A percentile compares a stretch with the other conserved stretches of the same genome.
Conservation (phyloP, 1,284 basidiomycete genomes). For the Puccinia hordei region DNA sequence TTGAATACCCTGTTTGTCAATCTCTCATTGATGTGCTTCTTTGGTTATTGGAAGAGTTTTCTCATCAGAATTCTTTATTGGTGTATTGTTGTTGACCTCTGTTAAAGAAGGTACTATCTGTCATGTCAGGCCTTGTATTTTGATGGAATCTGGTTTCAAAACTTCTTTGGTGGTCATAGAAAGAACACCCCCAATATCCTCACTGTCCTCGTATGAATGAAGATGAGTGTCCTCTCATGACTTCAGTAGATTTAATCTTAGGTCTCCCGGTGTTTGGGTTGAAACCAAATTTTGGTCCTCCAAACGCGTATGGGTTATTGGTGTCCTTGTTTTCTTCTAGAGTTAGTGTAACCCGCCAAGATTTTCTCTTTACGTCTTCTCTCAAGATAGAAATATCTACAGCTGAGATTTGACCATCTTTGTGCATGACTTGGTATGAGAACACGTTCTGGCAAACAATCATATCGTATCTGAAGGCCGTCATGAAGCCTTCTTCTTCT, state of each 20-base stretch:
- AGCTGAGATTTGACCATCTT: background rate
- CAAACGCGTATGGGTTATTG: background rate
- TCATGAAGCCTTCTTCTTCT: background rate
- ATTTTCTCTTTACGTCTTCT: background rate
- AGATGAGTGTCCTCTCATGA: background rate
- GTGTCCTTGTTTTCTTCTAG: background rate
- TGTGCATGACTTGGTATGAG: background rate
- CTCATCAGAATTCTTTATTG: too few species aligned
- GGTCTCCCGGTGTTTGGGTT: background rate
- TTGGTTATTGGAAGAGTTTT: too few species aligned
- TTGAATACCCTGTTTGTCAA: too few species aligned
- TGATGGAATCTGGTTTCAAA: too few species aligned
- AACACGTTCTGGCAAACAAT: background rate
- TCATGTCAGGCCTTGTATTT: too few species aligned
- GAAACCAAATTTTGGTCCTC: background rate
- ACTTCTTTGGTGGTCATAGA: too few species aligned
- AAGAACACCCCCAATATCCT: too few species aligned
- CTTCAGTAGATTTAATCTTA: background rate
- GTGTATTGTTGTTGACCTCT: too few species aligned
- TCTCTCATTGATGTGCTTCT: too few species aligned
- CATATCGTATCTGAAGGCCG: conserved; percentile 13
- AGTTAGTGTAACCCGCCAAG: too few species aligned
- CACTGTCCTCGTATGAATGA: too few species aligned
- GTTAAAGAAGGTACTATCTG: too few species aligned
- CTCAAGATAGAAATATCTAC: background rate